Percentiles rank a stretch among this genome's conserved stretches.
Conservation (phyloP, 352 stramenopile species). For the Blastocystis sp. region DNA sequence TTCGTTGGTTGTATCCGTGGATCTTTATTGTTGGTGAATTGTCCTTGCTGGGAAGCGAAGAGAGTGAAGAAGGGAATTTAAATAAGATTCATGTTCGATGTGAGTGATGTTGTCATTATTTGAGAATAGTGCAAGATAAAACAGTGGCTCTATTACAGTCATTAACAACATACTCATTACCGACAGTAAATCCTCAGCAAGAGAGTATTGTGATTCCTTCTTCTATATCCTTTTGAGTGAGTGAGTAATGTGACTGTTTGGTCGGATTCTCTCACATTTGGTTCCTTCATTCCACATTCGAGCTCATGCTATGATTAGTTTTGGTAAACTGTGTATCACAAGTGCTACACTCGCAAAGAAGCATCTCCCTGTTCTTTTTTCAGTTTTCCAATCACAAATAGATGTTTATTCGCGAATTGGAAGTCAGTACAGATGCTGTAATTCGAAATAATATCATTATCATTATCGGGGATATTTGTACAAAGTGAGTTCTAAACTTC, state of each 20-base stretch:
- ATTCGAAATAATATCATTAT: slow-evolving; percentile 67
- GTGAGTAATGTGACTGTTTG: too few relatives aligned
- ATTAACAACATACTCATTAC: slow-evolving; percentile 35
- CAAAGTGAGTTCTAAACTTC: neutral
- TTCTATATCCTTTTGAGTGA: slow-evolving; percentile 32
- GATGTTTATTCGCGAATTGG: slow-evolving; percentile 59
- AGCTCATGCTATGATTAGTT: slow-evolving; percentile 55
- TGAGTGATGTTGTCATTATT: neutral
- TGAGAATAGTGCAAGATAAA: neutral
- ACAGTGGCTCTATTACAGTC: slow-evolving; percentile 39
- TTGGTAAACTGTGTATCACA: slow-evolving; percentile 55
- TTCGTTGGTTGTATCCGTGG: slow-evolving; percentile 52
- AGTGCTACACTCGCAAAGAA: slow-evolving; percentile 16
- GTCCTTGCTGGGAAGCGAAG: slow-evolving; percentile 2
- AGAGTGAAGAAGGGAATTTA: slow-evolving; percentile 30
- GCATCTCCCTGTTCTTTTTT: neutral
- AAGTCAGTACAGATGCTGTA: slow-evolving; percentile 7
- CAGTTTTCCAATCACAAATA: neutral
- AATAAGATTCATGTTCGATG: slow-evolving; percentile 20
- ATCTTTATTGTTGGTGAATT: slow-evolving; percentile 56
- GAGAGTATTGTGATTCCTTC: slow-evolving; percentile 24
- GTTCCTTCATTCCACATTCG: slow-evolving; percentile 49
- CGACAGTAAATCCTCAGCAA: slow-evolving; percentile 36
- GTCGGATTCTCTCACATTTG: too few relatives aligned
- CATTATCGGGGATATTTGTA: slow-evolving; percentile 59